Evolutionary conservation across 73 alveolate genomes (phyloP).

Genomic region (Stentor roeselii): DNA sequence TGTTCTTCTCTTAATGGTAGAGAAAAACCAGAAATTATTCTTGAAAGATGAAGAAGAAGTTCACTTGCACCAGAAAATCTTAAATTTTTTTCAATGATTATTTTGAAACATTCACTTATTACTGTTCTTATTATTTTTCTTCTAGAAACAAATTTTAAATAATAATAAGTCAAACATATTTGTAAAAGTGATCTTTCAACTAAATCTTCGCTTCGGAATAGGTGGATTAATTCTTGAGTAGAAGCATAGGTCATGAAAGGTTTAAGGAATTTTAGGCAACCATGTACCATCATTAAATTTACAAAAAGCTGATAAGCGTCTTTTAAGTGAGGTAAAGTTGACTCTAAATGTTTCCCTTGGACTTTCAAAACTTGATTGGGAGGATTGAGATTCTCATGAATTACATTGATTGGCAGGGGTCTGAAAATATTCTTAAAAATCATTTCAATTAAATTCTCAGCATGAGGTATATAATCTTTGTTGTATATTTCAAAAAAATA

Average conservation of each 20-base stretch:
- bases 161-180: conserved; percentile 74
- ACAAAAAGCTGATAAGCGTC: conserved; percentile 73
- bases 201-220: conserved; percentile 73
- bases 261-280: conserved; percentile 53
- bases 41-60: conserved; percentile 77
- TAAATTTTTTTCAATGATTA: conserved; percentile 82
- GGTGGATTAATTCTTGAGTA: conserved; percentile 63
- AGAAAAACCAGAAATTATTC: conserved; percentile 88
- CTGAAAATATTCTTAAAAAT: conserved; percentile 86
- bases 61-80: conserved; percentile 91
- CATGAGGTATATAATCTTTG: conserved; percentile 57
- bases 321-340: conserved; percentile 40
- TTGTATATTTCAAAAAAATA: background rate
- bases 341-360: background rate
- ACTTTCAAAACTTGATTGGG: background rate
- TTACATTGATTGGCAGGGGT: conserved; percentile 59
- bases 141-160: conserved; percentile 80
- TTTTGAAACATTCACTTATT: conserved; percentile 81
- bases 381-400: background rate
- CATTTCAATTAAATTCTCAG: conserved; percentile 80
- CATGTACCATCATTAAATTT: conserved; percentile 56
- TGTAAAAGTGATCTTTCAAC: conserved; percentile 75
- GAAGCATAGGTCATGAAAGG: conserved; percentile 59
- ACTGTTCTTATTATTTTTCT: conserved; percentile 84
- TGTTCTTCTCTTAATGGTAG: conserved; percentile 92